Conservation (phyloP, 176 grass and related monocot species). For the Aegilops longissima region DNA sequence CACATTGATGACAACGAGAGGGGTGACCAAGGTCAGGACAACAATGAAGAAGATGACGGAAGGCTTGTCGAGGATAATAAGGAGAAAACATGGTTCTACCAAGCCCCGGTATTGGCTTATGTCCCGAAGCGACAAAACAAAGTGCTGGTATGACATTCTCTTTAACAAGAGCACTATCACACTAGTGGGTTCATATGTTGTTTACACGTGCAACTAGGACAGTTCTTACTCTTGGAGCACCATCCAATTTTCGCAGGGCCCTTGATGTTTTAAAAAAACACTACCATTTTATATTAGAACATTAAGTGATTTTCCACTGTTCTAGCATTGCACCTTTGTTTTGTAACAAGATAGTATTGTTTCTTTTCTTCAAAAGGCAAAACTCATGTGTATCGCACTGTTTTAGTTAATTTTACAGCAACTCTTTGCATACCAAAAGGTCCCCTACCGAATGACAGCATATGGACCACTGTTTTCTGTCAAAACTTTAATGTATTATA, state of each 20-base stretch:
- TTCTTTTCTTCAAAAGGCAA: slow-evolving; percentile 7
- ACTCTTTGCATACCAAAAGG: neutral
- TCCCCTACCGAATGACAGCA: neutral
- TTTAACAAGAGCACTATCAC: neutral
- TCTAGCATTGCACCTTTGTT: slow-evolving; percentile 10
- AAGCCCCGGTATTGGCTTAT: neutral
- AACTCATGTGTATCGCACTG: neutral
- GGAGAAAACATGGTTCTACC: neutral
- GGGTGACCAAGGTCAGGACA: neutral
- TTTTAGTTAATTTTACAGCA: neutral
- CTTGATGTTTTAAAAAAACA: too few species aligned
- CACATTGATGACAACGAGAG: neutral
- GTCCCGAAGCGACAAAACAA: neutral
- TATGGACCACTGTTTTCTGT: neutral
- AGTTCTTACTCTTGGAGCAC: too few species aligned
- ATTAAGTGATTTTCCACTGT: too few species aligned
- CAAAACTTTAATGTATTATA: neutral
- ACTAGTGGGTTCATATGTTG: too few species aligned
- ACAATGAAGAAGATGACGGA: neutral
- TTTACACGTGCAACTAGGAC: too few species aligned
- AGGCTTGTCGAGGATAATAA: neutral
- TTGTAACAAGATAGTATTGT: neutral
- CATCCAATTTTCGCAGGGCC: too few species aligned
- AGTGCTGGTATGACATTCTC: neutral
- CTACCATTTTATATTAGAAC: too few species aligned